A percentile compares a stretch with the other conserved stretches of the same genome.
Evolutionary conservation across 2,329 filamentous ascomycete genomes (phyloP).

Genomic region (Cytospora mali): DNA sequence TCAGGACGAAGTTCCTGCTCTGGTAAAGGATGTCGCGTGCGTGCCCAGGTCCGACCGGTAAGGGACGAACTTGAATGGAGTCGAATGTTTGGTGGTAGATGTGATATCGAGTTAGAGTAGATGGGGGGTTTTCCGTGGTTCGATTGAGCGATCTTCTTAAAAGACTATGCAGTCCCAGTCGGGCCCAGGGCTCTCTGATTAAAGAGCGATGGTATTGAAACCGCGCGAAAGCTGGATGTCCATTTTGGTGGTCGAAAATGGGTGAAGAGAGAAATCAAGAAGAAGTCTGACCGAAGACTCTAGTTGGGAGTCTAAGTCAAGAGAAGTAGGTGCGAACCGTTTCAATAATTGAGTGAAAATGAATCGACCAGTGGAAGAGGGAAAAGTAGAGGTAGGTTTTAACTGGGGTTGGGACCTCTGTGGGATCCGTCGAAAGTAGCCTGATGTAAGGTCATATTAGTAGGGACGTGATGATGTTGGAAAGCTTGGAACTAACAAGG

Average conservation of each 20-base stretch:
- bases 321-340: neutral
- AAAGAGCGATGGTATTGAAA: conserved; percentile 22
- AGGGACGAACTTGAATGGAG: neutral
- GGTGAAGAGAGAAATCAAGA: neutral
- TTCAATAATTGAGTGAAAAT: neutral
- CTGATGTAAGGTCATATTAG: conserved; percentile 1
- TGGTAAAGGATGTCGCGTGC: neutral
- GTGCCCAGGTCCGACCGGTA: neutral
- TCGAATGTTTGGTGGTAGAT: neutral
- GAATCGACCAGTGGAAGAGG: neutral
- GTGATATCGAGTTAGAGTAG: conserved; percentile 3
- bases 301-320: neutral
- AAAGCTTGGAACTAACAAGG: neutral
- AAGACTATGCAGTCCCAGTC: conserved; percentile 13
- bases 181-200: conserved; percentile 25
- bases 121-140: conserved; percentile 3
- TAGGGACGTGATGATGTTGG: neutral
- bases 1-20: conserved; percentile 27
- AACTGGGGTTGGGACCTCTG: neutral
- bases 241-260: conserved; percentile 21
- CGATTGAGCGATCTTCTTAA: conserved; percentile 2
- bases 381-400: neutral
- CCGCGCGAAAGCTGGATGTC: conserved; percentile 21
- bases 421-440: neutral
- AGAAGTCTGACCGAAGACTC: neutral